These are phyloP conservation scores for Neolentinus lepideus DNA, from an alignment of 1,284 basidiomycete genomes.

Conservation along the genomic window DNA sequence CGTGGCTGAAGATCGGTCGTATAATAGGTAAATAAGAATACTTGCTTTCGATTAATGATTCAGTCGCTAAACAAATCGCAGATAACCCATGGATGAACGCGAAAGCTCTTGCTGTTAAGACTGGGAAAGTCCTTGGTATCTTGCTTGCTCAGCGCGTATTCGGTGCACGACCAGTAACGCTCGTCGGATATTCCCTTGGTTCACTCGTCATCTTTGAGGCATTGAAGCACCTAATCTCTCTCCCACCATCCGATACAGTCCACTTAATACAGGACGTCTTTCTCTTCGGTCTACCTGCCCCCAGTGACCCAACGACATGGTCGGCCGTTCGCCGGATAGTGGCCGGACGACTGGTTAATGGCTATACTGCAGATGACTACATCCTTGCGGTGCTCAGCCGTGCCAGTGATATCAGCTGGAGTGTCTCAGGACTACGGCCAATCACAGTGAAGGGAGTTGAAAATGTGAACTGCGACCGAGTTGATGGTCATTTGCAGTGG, in stretches of 20 bases:
- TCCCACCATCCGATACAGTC: conserved; percentile 34
- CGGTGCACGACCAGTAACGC: conserved; percentile 47
- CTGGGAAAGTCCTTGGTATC: conserved; percentile 48
- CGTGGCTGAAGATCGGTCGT: conserved; percentile 43
- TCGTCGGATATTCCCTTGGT: conserved; percentile 52
- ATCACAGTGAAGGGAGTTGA: conserved; percentile 65
- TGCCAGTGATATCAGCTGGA: conserved; percentile 55
- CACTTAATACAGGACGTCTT: conserved; percentile 69
- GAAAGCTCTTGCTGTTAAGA: conserved; percentile 41
- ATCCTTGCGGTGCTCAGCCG: conserved; percentile 69
- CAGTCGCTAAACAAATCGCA: conserved; percentile 13
- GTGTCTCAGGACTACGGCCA: conserved; percentile 60
- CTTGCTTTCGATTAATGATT: background rate
- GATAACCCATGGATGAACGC: conserved; percentile 60
- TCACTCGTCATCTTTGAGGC: conserved; percentile 49
- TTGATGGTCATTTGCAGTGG: conserved; percentile 52
- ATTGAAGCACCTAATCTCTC: conserved; percentile 27
- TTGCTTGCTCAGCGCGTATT: conserved; percentile 45
- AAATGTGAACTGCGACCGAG: conserved; percentile 51
- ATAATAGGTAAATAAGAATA: conserved; percentile 34
- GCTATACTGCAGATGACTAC: conserved; percentile 66
- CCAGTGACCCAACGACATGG: conserved; percentile 52
- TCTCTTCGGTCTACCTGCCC: conserved; percentile 65
- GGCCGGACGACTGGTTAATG: conserved; percentile 66
- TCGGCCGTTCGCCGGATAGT: conserved; percentile 57